Conservation (phyloP, 805 yeast species). For the Cyberlindnera suaveolens region DNA sequence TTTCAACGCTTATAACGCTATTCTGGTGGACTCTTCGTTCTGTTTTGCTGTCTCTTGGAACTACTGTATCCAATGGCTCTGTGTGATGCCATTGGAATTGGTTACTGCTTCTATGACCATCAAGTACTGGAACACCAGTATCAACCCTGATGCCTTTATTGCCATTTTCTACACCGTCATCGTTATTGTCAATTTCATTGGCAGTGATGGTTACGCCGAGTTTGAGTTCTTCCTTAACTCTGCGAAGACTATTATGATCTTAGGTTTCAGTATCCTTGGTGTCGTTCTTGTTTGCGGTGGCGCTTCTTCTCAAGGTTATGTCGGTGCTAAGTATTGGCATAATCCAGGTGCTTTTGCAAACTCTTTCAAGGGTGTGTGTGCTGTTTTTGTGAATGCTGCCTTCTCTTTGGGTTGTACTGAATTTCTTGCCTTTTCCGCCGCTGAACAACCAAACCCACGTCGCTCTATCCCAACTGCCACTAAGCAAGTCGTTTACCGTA, state of each 20-base stretch:
- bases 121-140: slow-evolving; percentile 36
- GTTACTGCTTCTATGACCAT: slow-evolving; percentile 50
- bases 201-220: slow-evolving; percentile 66
- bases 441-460: slow-evolving; percentile 56
- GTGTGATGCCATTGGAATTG: slow-evolving; percentile 47
- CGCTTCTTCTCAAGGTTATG: slow-evolving; percentile 45
- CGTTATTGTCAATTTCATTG: slow-evolving; percentile 45
- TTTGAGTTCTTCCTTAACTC: slow-evolving; percentile 53
- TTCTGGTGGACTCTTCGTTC: slow-evolving; percentile 43
- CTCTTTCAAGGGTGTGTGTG: slow-evolving; percentile 57
- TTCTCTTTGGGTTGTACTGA: slow-evolving; percentile 66
- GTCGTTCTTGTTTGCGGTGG: slow-evolving; percentile 56
- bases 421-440: slow-evolving; percentile 58
- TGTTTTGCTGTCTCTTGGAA: slow-evolving; percentile 61
- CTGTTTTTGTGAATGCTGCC: slow-evolving; percentile 55
- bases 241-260: slow-evolving; percentile 50
- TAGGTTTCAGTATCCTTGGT: slow-evolving; percentile 52
- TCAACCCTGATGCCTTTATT: slow-evolving; percentile 51
- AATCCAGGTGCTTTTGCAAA: slow-evolving; percentile 44
- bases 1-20: slow-evolving; percentile 32
- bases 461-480: slow-evolving; percentile 58
- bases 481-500: slow-evolving; percentile 61
- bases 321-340: slow-evolving; percentile 57
- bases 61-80: slow-evolving; percentile 49
- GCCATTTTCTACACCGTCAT: slow-evolving; percentile 48